Conservation (phyloP, 768 basidiomycete species). For the Calocybe indica region DNA sequence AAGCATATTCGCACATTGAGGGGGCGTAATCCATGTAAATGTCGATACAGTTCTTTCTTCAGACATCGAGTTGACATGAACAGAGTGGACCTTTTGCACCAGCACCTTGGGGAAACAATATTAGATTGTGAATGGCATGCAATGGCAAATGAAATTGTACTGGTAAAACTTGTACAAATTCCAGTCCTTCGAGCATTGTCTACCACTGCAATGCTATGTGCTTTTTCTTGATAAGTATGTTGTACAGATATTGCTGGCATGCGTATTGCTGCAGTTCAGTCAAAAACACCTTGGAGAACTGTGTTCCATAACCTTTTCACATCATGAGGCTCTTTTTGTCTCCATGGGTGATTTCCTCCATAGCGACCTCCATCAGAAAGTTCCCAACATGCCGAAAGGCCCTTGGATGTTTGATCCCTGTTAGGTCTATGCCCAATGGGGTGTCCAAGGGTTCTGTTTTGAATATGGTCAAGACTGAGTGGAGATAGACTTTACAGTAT, state of each 20-base stretch:
- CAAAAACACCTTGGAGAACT: constrained; percentile 11
- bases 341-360: background rate
- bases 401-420: background rate
- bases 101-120: background rate
- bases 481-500: background rate
- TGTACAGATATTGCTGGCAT: constrained; percentile 7
- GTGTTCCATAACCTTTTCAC: constrained; percentile 11
- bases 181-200: background rate
- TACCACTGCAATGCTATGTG: background rate
- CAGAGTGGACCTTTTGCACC: constrained; percentile 12
- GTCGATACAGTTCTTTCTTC: constrained; percentile 23
- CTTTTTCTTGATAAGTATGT: constrained; percentile 13
- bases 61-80: constrained; percentile 21
- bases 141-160: background rate
- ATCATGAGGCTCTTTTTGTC: background rate
- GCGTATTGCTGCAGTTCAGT: constrained; percentile 14
- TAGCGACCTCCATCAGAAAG: background rate
- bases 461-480: background rate
- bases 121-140: too few relatives aligned
- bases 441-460: background rate
- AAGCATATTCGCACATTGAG: background rate
- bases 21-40: constrained; percentile 27
- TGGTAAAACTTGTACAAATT: background rate
- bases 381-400: background rate
- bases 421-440: too few relatives aligned